Conservation (phyloP, 768 basidiomycete species). For the Pholiota microspora region DNA sequence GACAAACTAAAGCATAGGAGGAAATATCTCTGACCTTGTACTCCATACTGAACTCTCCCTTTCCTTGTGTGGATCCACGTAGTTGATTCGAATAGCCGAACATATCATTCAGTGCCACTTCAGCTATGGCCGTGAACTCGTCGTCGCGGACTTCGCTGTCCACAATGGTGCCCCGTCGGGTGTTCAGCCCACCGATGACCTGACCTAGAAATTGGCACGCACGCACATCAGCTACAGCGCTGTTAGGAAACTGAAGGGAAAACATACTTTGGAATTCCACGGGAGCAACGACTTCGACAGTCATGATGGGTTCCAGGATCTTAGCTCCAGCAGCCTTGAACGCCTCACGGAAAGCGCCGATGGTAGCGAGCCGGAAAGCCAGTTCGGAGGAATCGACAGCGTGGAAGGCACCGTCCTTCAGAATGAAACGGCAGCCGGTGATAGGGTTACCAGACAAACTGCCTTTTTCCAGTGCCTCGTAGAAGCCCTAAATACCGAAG, state of each 20-base stretch:
- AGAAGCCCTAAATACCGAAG: slow-evolving; percentile 70
- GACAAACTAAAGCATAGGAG: slow-evolving; percentile 4
- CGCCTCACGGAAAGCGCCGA: slow-evolving; percentile 91
- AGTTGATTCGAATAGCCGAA: slow-evolving; percentile 95
- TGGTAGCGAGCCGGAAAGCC: slow-evolving; percentile 88
- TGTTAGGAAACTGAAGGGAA: background rate
- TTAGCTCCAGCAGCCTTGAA: slow-evolving; percentile 75
- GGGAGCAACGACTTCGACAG: slow-evolving; percentile 94
- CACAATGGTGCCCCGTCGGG: slow-evolving; percentile 88
- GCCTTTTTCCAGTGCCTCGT: slow-evolving; percentile 91
- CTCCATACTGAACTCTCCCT: slow-evolving; percentile 85
- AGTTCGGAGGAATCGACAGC: slow-evolving; percentile 95
- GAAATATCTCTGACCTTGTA: slow-evolving; percentile 55
- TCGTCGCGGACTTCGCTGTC: slow-evolving; percentile 97
- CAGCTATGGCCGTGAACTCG: slow-evolving; percentile 89
- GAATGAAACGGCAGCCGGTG: slow-evolving; percentile 79
- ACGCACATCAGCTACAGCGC: background rate
- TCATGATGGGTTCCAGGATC: slow-evolving; percentile 98
- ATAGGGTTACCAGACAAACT: slow-evolving; percentile 85
- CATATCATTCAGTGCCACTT: slow-evolving; percentile 97
- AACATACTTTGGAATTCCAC: slow-evolving; percentile 87
- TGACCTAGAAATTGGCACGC: slow-evolving; percentile 46
- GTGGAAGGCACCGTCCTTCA: slow-evolving; percentile 92
- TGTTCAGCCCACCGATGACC: slow-evolving; percentile 93
- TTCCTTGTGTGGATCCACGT: slow-evolving; percentile 94